A percentile compares a stretch with the other conserved stretches of the same genome.
These are phyloP conservation scores for Psilocybe tampanensis DNA, from an alignment of 768 basidiomycete genomes.

Conservation along the genomic window DNA sequence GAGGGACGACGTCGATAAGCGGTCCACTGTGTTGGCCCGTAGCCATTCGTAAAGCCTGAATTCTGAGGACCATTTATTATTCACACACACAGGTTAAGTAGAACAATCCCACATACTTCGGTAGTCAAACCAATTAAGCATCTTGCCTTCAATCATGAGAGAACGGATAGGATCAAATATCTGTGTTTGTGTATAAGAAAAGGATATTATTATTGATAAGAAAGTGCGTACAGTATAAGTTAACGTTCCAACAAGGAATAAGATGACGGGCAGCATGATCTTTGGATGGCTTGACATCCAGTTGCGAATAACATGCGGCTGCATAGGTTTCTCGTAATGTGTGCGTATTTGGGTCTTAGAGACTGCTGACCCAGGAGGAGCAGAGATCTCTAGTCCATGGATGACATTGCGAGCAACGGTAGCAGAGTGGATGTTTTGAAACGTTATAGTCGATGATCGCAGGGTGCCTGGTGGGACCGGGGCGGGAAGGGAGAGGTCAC, in stretches of 20 bases:
- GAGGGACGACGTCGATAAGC: slow-evolving; percentile 31
- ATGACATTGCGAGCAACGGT: slow-evolving; percentile 82
- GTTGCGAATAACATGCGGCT: slow-evolving; percentile 66
- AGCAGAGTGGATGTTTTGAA: slow-evolving; percentile 65
- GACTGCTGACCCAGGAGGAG: slow-evolving; percentile 23
- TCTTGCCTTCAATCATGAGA: slow-evolving; percentile 79
- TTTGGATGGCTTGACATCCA: slow-evolving; percentile 89
- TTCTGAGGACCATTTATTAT: slow-evolving; percentile 40
- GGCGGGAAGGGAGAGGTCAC: slow-evolving; percentile 60
- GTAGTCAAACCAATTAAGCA: slow-evolving; percentile 85
- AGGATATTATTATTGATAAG: not conserved
- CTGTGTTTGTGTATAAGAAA: slow-evolving; percentile 36
- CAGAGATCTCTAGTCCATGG: slow-evolving; percentile 55
- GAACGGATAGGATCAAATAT: slow-evolving; percentile 92
- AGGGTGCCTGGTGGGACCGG: slow-evolving; percentile 66
- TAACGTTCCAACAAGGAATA: slow-evolving; percentile 88
- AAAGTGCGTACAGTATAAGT: slow-evolving; percentile 76
- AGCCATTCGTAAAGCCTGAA: slow-evolving; percentile 81
- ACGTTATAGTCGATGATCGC: slow-evolving; percentile 68
- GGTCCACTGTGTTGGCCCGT: slow-evolving; percentile 58
- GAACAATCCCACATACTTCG: slow-evolving; percentile 45
- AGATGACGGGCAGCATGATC: slow-evolving; percentile 75
- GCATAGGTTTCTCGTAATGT: slow-evolving; percentile 64
- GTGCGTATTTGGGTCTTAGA: slow-evolving; percentile 52
- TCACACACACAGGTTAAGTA: not conserved